phyloP scores from a whole-genome alignment of 2,329 filamentous ascomycete species.

The Cordyceps militaris region DNA sequence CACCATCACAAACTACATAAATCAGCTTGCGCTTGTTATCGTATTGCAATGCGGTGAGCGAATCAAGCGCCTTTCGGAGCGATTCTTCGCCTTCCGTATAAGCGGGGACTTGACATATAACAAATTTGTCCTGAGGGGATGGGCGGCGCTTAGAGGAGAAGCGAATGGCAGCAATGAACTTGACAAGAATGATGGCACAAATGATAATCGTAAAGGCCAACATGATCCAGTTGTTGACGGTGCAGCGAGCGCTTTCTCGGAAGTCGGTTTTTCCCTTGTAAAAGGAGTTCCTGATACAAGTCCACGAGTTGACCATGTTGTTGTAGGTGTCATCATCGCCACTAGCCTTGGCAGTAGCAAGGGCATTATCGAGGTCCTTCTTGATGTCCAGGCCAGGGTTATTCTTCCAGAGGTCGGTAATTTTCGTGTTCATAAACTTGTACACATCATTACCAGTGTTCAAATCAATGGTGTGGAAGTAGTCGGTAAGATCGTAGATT shows the following conservation, averaged over 20 bases:
- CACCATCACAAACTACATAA: slow-evolving; percentile 91
- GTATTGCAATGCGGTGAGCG: slow-evolving; percentile 87
- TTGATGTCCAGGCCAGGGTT: slow-evolving; percentile 79
- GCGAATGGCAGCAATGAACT: slow-evolving; percentile 89
- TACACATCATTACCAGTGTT: slow-evolving; percentile 51
- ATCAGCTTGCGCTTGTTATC: slow-evolving; percentile 98
- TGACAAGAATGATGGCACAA: slow-evolving; percentile 70
- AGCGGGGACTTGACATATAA: slow-evolving; percentile 95
- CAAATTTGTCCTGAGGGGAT: slow-evolving; percentile 91
- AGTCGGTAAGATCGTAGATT: slow-evolving; percentile 87
- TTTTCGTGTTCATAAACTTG: slow-evolving; percentile 62
- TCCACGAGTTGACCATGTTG: slow-evolving; percentile 57
- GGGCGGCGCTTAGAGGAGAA: slow-evolving; percentile 88
- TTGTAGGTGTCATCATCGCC: slow-evolving; percentile 44
- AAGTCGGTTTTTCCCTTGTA: slow-evolving; percentile 82
- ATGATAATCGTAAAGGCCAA: slow-evolving; percentile 81
- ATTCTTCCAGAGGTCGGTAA: slow-evolving; percentile 62
- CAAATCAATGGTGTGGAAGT: slow-evolving; percentile 67
- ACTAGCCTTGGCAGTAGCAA: slow-evolving; percentile 38
- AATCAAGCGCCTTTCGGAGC: slow-evolving; percentile 85
- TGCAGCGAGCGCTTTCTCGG: slow-evolving; percentile 65
- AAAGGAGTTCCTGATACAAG: slow-evolving; percentile 78
- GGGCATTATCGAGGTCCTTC: slow-evolving; percentile 49
- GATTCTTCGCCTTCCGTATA: slow-evolving; percentile 98
- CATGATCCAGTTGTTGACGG: slow-evolving; percentile 86